Percentiles rank a stretch among this genome's conserved stretches.
Evolutionary conservation across 2,329 filamentous ascomycete genomes (phyloP).

Genomic region (Escovopsis sp.): DNA sequence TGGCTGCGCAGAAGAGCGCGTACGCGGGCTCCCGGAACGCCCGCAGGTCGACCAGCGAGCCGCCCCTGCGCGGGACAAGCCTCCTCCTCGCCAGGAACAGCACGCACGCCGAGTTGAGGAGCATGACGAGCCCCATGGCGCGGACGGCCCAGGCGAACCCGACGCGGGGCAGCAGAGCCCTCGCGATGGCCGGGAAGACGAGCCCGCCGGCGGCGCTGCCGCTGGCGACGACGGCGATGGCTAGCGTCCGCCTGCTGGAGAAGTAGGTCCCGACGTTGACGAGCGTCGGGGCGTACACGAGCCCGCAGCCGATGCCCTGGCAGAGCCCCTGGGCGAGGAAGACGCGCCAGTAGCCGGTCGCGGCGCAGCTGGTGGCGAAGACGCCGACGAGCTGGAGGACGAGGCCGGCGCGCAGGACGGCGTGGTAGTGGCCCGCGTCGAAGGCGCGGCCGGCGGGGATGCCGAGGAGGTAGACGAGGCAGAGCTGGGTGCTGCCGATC

Average conservation of each 20-base stretch:
- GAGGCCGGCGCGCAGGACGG: conserved; percentile 19
- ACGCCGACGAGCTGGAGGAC: conserved; percentile 30
- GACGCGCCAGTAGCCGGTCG: conserved; percentile 28
- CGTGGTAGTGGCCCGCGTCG: conserved; percentile 26
- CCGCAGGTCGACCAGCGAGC: conserved; percentile 33
- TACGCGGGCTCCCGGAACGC: conserved; percentile 37
- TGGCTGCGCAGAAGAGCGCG: conserved; percentile 17
- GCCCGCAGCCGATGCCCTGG: conserved; percentile 38
- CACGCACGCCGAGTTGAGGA: conserved; percentile 27
- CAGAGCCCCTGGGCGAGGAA: conserved; percentile 41
- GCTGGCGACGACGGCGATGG: conserved; percentile 42
- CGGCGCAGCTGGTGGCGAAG: conserved; percentile 29
- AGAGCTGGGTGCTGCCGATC: conserved; percentile 34
- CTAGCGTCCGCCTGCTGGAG: conserved; percentile 39
- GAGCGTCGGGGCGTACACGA: conserved; percentile 39
- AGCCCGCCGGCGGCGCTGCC: conserved; percentile 49
- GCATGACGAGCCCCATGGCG: conserved; percentile 43
- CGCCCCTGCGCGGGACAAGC: conserved; percentile 32
- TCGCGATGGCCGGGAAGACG: conserved; percentile 44
- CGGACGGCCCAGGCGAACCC: conserved; percentile 54
- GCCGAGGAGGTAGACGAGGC: conserved; percentile 25
- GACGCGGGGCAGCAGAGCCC: conserved; percentile 40
- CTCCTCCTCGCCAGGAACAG: conserved; percentile 30
- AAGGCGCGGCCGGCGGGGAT: conserved; percentile 26
- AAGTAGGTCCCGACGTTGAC: conserved; percentile 49